Conservation (phyloP, 2,329 filamentous ascomycete genomes). For the Lachnellula subtilissima region DNA sequence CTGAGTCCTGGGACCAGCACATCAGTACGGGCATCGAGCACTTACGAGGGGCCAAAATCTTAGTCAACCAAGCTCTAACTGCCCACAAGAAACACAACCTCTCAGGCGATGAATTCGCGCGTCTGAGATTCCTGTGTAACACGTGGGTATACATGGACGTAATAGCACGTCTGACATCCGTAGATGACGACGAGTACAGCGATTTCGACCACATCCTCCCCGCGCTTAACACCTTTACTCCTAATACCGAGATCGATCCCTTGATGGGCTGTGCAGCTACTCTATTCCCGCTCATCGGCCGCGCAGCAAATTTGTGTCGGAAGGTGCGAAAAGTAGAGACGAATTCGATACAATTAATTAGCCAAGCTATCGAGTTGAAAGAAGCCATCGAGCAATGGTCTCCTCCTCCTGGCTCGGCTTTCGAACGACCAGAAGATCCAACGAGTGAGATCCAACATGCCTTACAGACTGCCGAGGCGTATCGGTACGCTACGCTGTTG, state of each 20-base stretch:
- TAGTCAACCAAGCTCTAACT: slow-evolving; percentile 55
- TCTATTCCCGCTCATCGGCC: slow-evolving; percentile 64
- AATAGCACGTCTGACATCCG: slow-evolving; percentile 61
- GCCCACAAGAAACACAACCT: slow-evolving; percentile 40
- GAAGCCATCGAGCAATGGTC: slow-evolving; percentile 56
- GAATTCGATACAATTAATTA: slow-evolving; percentile 58
- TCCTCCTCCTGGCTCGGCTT: slow-evolving; percentile 44
- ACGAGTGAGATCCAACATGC: slow-evolving; percentile 58
- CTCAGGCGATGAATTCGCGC: slow-evolving; percentile 43
- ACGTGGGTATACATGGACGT: slow-evolving; percentile 74
- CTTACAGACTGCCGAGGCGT: slow-evolving; percentile 62
- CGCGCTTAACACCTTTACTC: slow-evolving; percentile 34
- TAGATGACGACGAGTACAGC: slow-evolving; percentile 45
- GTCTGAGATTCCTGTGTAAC: slow-evolving; percentile 64
- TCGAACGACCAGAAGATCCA: slow-evolving; percentile 59
- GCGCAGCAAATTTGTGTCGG: slow-evolving; percentile 61
- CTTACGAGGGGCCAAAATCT: slow-evolving; percentile 59
- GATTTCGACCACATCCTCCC: slow-evolving; percentile 46
- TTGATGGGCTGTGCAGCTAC: slow-evolving; percentile 65
- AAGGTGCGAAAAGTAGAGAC: slow-evolving; percentile 46
- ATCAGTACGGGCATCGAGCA: slow-evolving; percentile 66
- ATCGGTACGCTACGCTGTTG: slow-evolving; percentile 61
- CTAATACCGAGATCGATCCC: slow-evolving; percentile 55
- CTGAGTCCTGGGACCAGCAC: slow-evolving; percentile 67
- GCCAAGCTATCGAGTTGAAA: slow-evolving; percentile 58